Evolutionary conservation across 768 basidiomycete species (phyloP).

Genomic region (Xerocomellus intermedius): DNA sequence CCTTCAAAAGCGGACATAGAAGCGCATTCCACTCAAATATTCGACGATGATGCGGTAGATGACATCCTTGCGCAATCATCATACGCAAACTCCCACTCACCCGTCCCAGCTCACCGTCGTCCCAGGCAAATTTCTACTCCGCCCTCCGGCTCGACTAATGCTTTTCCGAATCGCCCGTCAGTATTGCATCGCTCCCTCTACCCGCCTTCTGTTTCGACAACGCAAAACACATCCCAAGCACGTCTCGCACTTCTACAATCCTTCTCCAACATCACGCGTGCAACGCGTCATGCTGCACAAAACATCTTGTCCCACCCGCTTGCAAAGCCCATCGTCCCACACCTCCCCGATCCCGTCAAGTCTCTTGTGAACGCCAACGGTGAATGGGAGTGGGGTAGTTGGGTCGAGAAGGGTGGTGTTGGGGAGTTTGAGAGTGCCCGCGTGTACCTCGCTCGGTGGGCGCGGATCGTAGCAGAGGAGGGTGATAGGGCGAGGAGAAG

Average conservation of each 20-base stretch:
- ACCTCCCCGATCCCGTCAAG: conserved; percentile 91
- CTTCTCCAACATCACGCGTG: conserved; percentile 91
- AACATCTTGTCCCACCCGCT: conserved; percentile 94
- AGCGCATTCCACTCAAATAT: conserved; percentile 80
- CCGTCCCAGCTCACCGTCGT: conserved; percentile 79
- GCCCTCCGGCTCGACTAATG: conserved; percentile 38
- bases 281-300: conserved; percentile 90
- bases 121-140: conserved; percentile 60
- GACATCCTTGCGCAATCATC: conserved; percentile 82
- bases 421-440: conserved; percentile 96
- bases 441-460: conserved; percentile 96
- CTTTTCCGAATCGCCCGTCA: conserved; percentile 67
- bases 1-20: conserved; percentile 93
- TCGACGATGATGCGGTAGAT: conserved; percentile 84
- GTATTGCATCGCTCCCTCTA: conserved; percentile 76
- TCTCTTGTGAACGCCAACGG: conserved; percentile 88
- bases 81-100: conserved; percentile 73
- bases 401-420: conserved; percentile 90
- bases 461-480: conserved; percentile 95
- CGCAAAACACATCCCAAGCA: conserved; percentile 63
- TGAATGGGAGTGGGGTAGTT: conserved; percentile 90
- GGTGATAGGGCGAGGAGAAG: conserved; percentile 84
- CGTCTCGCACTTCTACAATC: conserved; percentile 85
- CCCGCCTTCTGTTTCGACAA: conserved; percentile 49
- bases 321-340: conserved; percentile 93